Evolutionary conservation across 2,329 filamentous ascomycete species (phyloP), one percentile per base, ranked within the genome.

Genomic region (Huntiella omanensis): DNA sequence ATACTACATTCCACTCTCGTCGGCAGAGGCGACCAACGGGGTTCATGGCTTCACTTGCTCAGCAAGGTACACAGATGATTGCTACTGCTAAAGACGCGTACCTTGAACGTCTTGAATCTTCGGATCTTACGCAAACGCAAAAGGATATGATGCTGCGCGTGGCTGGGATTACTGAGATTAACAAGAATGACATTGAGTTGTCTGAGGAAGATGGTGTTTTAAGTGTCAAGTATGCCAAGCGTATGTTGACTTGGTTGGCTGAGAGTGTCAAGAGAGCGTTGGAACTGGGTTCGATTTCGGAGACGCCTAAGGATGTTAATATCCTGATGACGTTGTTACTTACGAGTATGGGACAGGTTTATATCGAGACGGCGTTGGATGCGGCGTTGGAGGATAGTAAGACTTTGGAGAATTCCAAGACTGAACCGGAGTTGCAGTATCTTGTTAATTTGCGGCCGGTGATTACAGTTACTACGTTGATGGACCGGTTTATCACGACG

Each of bases 221-320:
- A 19, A 88, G 79, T 53, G 68, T 92, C 4, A 69, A 76, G n/a
- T 86, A 83, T 59, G 84, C 87, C n/a, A 96, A 96, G 64, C 75
- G 91, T 48, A 98, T 98, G 87, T 72, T 98, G 50, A 92, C 84
- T 58, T 98, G 91, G 91, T 67, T 98, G 36, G 91, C 91, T 2
- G 91, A 98, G 65, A 86, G 84, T 51, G 88, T 98, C 17, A 83
- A 91, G 35, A 73, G 91, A 52, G 85, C 86, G 0, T 69, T 98
- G 7, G 91, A 98, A 60, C 69, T 98, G n/a, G 86, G 83, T 17
- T 80, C 83, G 17, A 78, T 79, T 44, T 80, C 73, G 48, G 91
- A 98, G 54, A 95, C 86, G 4, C 85, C 91, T 12, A 96, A 93
- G 60, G 91, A 98, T 60, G 84, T 96, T 47, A 82, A 80, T 40